These are phyloP conservation scores for Knoxdaviesia proteae DNA, from an alignment of 2,329 filamentous ascomycete species.

Conservation along the genomic window DNA sequence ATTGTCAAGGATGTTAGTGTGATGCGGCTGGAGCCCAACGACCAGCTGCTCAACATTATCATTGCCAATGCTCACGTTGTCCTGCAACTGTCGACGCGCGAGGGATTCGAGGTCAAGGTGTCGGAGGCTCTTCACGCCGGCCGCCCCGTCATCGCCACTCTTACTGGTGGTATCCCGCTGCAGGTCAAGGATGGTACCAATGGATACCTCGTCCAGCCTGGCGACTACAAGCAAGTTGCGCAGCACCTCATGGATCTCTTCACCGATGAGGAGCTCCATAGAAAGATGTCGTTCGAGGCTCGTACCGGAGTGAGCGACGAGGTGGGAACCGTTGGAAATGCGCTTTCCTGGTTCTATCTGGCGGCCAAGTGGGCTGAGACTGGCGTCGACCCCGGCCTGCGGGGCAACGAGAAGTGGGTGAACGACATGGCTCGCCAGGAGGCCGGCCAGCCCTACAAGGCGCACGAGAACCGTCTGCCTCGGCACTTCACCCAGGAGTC, in stretches of 20 bases:
- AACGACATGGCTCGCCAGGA: constrained; percentile 53
- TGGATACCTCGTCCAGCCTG: constrained; percentile 53
- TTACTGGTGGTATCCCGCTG: constrained; percentile 59
- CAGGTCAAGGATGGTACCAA: constrained; percentile 53
- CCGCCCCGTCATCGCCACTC: constrained; percentile 55
- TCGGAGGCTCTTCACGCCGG: constrained; percentile 68
- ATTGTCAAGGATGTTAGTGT: constrained; percentile 47
- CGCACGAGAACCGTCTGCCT: constrained; percentile 40
- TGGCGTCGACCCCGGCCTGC: constrained; percentile 24
- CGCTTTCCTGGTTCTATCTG: constrained; percentile 58
- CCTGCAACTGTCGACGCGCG: constrained; percentile 59
- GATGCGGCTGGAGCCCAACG: constrained; percentile 56
- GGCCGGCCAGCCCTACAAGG: constrained; percentile 34
- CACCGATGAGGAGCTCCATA: constrained; percentile 41
- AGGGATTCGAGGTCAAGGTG: constrained; percentile 76
- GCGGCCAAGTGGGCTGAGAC: constrained; percentile 41
- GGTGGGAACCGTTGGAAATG: constrained; percentile 63
- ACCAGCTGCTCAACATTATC: constrained; percentile 61
- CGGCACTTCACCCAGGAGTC: constrained; percentile 17
- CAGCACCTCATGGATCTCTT: constrained; percentile 44
- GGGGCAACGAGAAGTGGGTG: constrained; percentile 44
- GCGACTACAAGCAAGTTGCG: constrained; percentile 50
- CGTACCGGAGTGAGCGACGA: constrained; percentile 53
- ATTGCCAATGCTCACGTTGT: constrained; percentile 53
- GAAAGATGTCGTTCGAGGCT: constrained; percentile 44